A percentile compares a stretch with the other conserved stretches of the same genome.
Conservation (phyloP, 176 grass and related monocot genomes). For the Bromus sterilis region DNA sequence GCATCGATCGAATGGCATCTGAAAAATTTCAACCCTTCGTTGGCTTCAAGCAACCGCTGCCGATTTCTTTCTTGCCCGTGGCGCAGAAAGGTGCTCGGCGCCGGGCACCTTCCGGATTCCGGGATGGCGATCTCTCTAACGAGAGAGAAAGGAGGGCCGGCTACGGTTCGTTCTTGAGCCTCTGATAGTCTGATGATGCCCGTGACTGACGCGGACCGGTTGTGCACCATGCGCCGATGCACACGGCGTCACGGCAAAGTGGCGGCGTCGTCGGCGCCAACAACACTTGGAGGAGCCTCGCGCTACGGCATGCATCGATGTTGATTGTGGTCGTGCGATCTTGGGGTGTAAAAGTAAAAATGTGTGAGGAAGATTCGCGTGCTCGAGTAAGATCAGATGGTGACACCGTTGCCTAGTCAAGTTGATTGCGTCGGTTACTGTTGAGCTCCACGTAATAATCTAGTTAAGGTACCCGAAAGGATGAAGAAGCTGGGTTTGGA, state of each 20-base stretch:
- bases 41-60: conserved; percentile 16
- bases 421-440: too few species aligned
- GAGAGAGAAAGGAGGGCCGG: not conserved
- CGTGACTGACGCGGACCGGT: not conserved
- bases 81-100: too few species aligned
- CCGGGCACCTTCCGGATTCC: not conserved
- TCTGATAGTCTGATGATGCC: not conserved
- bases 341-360: not conserved
- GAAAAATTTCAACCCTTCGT: not conserved
- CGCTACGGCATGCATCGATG: not conserved
- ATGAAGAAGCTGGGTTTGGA: too few species aligned
- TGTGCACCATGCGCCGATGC: not conserved
- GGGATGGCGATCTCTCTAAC: conserved; percentile 1
- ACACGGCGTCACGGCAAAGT: not conserved
- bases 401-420: not conserved
- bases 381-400: not conserved
- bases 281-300: not conserved
- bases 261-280: not conserved
- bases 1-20: not conserved
- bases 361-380: not conserved
- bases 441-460: too few species aligned
- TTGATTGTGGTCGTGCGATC: not conserved
- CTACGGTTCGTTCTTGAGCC: not conserved
- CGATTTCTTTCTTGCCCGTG: too few species aligned
- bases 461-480: too few species aligned